phyloP scores from a whole-genome alignment of 805 yeast species.

The Wickerhamomyces bisporus region DNA sequence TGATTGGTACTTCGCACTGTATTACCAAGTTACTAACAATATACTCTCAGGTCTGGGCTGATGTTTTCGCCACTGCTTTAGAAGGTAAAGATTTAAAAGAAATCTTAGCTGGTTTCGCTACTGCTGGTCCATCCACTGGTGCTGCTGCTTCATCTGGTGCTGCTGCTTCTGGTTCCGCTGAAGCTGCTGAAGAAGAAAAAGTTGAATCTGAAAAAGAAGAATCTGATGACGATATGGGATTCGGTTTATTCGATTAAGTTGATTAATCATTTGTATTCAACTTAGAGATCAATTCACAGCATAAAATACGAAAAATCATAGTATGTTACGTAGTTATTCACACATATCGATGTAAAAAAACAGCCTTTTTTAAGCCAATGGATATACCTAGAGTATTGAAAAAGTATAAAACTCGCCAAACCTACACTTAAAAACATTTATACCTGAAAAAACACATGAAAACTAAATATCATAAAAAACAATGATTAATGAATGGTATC shows the following conservation, averaged over 20 bases:
- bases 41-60: constrained; percentile 60
- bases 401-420: too few relatives aligned
- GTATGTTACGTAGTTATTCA: neutral
- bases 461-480: neutral
- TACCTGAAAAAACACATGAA: neutral
- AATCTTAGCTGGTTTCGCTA: constrained; percentile 53
- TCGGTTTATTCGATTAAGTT: constrained; percentile 81
- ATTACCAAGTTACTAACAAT: constrained; percentile 15
- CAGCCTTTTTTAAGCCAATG: too few relatives aligned
- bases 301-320: neutral
- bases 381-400: too few relatives aligned
- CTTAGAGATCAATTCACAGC: neutral
- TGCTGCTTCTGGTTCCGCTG: constrained; percentile 44
- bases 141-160: constrained; percentile 43
- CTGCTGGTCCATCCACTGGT: constrained; percentile 47
- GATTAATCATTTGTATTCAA: neutral
- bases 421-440: too few relatives aligned
- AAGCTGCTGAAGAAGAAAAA: constrained; percentile 55
- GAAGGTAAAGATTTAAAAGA: constrained; percentile 73
- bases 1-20: neutral
- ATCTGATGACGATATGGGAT: constrained; percentile 83
- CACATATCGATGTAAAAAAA: too few relatives aligned
- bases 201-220: constrained; percentile 58
- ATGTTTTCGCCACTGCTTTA: constrained; percentile 76
- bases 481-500: too few relatives aligned